These are phyloP conservation scores for Quaeritorhiza haematococci DNA, from an alignment of 371 early-diverging fungal genomes.

Conservation along the genomic window DNA sequence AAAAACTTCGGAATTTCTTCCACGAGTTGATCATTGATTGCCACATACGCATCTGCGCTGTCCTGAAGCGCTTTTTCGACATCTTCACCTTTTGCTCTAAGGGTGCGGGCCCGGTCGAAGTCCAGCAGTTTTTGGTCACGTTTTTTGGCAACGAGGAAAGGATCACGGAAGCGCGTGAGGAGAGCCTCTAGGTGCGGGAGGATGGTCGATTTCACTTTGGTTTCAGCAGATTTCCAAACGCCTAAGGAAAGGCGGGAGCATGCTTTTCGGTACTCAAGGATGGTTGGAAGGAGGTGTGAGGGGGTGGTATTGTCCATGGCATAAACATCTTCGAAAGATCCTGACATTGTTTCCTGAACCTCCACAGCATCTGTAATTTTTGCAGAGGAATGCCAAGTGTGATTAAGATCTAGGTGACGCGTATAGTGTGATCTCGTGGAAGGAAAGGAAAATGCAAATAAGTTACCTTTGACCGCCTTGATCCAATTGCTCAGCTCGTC, in stretches of 20 bases:
- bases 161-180: conserved; percentile 59
- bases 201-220: conserved; percentile 22
- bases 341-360: conserved; percentile 49
- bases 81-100: conserved; percentile 41
- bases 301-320: conserved; percentile 17
- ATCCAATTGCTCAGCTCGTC: conserved; percentile 25
- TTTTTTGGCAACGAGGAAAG: conserved; percentile 68
- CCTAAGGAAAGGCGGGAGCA: conserved; percentile 20
- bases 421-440: no score
- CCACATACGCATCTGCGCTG: conserved; percentile 64
- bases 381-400: no score
- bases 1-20: conserved; percentile 73
- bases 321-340: conserved; percentile 58
- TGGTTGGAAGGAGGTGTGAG: no score
- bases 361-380: conserved; percentile 49
- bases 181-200: conserved; percentile 57
- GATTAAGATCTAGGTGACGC: no score
- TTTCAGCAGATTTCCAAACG: conserved; percentile 21
- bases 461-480: conserved; percentile 14
- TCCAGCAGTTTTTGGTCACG: conserved; percentile 71
- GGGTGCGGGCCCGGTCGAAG: conserved; percentile 59
- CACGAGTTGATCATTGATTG: conserved; percentile 70
- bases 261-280: conserved; percentile 23
- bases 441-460: no score
- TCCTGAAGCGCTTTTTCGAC: conserved; percentile 63